Conservation (phyloP, 352 stramenopile genomes). For the Poterioochromonas sp. region DNA sequence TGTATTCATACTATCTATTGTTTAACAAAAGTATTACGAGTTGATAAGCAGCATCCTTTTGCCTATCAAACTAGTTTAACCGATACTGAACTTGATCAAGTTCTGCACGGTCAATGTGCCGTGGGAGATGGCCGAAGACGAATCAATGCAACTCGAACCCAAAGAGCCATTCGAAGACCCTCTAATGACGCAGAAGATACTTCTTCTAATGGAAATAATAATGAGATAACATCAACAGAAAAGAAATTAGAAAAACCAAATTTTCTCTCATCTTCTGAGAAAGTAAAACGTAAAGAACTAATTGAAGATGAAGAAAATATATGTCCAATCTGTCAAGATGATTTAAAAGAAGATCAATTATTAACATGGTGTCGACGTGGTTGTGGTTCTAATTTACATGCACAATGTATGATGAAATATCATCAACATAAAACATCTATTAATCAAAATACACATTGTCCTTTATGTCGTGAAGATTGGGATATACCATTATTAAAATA, state of each 20-base stretch:
- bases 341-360: not conserved
- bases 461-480: conserved; percentile 21
- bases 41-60: not conserved
- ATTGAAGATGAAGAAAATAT: not conserved
- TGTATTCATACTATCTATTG: not conserved
- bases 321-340: conserved; percentile 32
- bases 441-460: not conserved
- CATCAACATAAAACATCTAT: not conserved
- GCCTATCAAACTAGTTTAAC: not conserved
- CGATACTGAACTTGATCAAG: conserved; percentile 4
- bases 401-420: conserved; percentile 26
- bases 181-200: not conserved
- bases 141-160: too few relatives aligned
- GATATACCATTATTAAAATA: not conserved
- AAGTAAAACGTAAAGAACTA: not conserved
- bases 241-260: not conserved
- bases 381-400: conserved; percentile 26
- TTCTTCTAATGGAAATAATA: not conserved
- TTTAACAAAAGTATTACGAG: conserved; percentile 21
- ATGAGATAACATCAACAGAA: not conserved
- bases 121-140: too few relatives aligned
- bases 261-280: not conserved
- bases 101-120: not conserved
- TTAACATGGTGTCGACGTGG: conserved; percentile 25
- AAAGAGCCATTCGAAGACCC: too few relatives aligned